Evolutionary conservation across 2,329 filamentous ascomycete species (phyloP).

Genomic region (Talaromyces sp.): DNA sequence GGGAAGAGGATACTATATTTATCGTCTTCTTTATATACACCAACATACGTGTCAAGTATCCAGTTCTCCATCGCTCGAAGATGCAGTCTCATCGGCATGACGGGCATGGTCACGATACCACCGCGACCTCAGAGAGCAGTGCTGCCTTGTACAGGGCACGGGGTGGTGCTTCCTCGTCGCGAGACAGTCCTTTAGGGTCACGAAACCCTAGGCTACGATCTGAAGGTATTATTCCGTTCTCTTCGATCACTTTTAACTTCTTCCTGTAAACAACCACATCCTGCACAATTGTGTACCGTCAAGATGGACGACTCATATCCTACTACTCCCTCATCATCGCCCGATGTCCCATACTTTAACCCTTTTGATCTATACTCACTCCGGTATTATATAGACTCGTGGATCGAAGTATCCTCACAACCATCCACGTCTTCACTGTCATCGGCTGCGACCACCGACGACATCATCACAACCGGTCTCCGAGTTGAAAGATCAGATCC

Average conservation of each 20-base stretch:
- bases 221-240: slow-evolving; percentile 38
- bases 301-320: slow-evolving; percentile 25
- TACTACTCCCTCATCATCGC: slow-evolving; percentile 12
- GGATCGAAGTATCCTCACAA: slow-evolving; percentile 90
- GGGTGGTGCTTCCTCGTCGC: slow-evolving; percentile 33
- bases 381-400: slow-evolving; percentile 70
- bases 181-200: slow-evolving; percentile 35
- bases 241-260: not conserved
- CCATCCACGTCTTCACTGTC: slow-evolving; percentile 92
- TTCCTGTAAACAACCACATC: slow-evolving; percentile 7
- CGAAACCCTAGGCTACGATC: slow-evolving; percentile 40
- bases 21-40: not conserved
- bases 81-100: slow-evolving; percentile 46
- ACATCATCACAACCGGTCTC: slow-evolving; percentile 87
- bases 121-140: slow-evolving; percentile 30
- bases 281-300: slow-evolving; percentile 21
- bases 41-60: not conserved
- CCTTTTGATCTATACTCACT: slow-evolving; percentile 44
- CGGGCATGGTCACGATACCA: slow-evolving; percentile 37
- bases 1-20: not conserved
- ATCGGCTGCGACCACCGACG: slow-evolving; percentile 68
- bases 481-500: slow-evolving; percentile 64
- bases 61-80: not conserved
- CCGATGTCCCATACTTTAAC: slow-evolving; percentile 6
- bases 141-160: slow-evolving; percentile 29